Percentiles rank a stretch among this genome's conserved stretches.
Conservation (phyloP, 257 asterid genomes). For the Apocynum venetum region DNA sequence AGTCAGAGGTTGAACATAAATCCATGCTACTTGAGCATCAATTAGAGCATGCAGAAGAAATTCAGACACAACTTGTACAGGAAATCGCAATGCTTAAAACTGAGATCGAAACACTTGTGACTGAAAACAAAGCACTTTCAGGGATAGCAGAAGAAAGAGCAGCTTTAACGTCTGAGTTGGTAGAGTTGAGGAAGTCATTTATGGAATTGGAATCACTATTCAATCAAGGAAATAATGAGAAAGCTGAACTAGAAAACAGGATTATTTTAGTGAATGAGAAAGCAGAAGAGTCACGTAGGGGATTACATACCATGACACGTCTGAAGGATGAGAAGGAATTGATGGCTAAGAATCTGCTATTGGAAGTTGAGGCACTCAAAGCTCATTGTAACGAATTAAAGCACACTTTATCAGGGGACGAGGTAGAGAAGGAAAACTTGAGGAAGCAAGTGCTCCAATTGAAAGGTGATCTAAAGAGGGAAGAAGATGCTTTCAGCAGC, state of each 20-base stretch:
- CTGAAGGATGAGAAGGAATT: constrained; percentile 55
- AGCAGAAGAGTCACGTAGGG: constrained; percentile 39
- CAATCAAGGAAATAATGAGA: constrained; percentile 44
- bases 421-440: constrained; percentile 57
- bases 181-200: constrained; percentile 35
- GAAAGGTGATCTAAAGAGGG: constrained; percentile 52
- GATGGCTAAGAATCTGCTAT: constrained; percentile 34
- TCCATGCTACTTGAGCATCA: constrained; percentile 40
- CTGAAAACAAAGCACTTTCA: constrained; percentile 33
- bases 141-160: constrained; percentile 41
- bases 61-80: constrained; percentile 33
- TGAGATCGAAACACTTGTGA: constrained; percentile 34
- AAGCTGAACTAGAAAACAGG: constrained; percentile 41
- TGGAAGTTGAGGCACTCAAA: constrained; percentile 47
- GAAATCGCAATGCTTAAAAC: constrained; percentile 51
- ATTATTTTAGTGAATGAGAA: constrained; percentile 34
- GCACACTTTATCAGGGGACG: constrained; percentile 34
- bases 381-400: constrained; percentile 40
- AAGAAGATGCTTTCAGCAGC: constrained; percentile 49
- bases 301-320: constrained; percentile 34
- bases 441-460: constrained; percentile 50
- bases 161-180: constrained; percentile 39
- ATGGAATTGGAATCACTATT: constrained; percentile 44
- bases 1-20: constrained; percentile 46
- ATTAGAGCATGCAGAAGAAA: constrained; percentile 43